phyloP scores from a whole-genome alignment of 2,329 filamentous ascomycete genomes.

The Phialocephala sp. region DNA sequence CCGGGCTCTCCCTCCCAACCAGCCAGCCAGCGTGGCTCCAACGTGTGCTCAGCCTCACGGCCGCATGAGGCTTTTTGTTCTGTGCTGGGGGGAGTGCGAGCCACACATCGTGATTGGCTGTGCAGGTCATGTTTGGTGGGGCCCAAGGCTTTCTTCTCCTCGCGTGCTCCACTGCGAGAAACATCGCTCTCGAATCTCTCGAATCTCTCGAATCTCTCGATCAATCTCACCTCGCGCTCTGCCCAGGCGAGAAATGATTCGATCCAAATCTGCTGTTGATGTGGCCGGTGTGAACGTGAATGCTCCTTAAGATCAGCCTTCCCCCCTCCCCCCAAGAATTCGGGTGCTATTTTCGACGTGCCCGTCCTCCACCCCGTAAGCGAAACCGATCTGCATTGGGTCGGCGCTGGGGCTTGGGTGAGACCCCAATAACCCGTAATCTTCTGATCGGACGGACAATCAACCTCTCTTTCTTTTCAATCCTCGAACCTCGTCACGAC shows the following conservation, averaged over 20 bases:
- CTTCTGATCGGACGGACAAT: slow-evolving; percentile 5
- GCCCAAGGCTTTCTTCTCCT: background rate
- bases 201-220: no score
- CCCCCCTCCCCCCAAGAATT: slow-evolving; percentile 13
- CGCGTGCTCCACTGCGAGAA: background rate
- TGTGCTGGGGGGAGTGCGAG: background rate
- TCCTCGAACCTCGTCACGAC: slow-evolving; percentile 17
- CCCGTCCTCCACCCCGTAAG: background rate
- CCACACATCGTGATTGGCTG: background rate
- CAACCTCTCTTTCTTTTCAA: slow-evolving; percentile 6
- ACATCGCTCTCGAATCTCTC: background rate
- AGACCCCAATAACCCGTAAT: slow-evolving; percentile 20
- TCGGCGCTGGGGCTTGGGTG: slow-evolving; percentile 7
- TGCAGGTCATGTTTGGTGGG: background rate
- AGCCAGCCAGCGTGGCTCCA: background rate
- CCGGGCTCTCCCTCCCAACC: background rate
- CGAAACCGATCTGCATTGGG: slow-evolving; percentile 18
- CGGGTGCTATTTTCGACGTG: slow-evolving; percentile 18
- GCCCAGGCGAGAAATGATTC: background rate
- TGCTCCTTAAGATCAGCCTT: slow-evolving; percentile 8
- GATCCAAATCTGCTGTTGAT: background rate
- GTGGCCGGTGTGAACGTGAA: background rate
- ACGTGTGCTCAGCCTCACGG: slow-evolving; percentile 16
- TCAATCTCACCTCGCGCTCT: background rate
- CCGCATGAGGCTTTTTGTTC: background rate